Evolutionary conservation across 441 rosid species (phyloP).

Genomic region (Capsella rubella): DNA sequence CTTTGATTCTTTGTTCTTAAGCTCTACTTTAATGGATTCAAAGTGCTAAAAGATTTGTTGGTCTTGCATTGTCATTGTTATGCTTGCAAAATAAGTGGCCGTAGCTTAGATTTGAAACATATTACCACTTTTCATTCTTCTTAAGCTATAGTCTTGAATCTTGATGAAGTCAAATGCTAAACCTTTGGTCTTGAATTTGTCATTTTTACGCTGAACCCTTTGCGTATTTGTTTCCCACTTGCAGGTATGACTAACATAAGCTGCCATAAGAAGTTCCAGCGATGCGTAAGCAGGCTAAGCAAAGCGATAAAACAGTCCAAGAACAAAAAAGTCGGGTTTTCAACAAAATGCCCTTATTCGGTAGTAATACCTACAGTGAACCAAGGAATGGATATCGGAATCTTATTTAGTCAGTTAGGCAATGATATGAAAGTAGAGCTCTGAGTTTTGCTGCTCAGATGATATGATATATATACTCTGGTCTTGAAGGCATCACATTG

Average conservation of each 20-base stretch:
- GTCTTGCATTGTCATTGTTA: conserved; percentile 7
- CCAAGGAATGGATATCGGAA: conserved; percentile 97
- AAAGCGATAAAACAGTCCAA: conserved; percentile 55
- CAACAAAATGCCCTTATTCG: conserved; percentile 69
- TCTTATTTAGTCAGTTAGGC: conserved; percentile 73
- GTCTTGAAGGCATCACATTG: conserved; percentile 18
- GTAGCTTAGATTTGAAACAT: no score
- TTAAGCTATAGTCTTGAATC: not conserved
- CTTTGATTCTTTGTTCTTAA: not conserved
- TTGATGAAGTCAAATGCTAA: conserved; percentile 4
- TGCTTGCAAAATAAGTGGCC: no score
- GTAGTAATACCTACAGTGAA: conserved; percentile 83
- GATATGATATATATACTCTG: conserved; percentile 7
- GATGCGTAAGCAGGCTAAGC: conserved; percentile 73
- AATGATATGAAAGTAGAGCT: conserved; percentile 59
- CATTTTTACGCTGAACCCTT: not conserved
- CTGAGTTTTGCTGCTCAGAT: conserved; percentile 32
- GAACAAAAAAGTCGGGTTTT: conserved; percentile 68
- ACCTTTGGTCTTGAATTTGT: conserved; percentile 9
- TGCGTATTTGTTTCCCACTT: not conserved
- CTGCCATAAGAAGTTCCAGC: conserved; percentile 90
- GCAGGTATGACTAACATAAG: conserved; percentile 68
- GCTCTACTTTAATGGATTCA: not conserved
- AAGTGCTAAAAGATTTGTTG: conserved; percentile 4
- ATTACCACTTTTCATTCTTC: not conserved